Conservation (phyloP, 2,329 filamentous ascomycete species). For the Ascocoryne sarcoides region DNA sequence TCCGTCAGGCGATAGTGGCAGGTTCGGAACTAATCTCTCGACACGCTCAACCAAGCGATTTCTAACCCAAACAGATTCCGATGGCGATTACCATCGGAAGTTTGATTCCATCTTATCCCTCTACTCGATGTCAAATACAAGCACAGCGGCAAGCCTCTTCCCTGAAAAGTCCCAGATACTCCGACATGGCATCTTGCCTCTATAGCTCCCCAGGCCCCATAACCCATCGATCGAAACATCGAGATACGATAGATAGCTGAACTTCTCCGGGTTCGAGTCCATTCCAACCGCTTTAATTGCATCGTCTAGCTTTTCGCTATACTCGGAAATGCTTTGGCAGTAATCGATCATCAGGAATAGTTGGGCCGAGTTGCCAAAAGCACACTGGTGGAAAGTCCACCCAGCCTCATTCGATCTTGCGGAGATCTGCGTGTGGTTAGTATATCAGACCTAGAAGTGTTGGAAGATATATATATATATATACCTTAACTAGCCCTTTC, state of each 20-base stretch:
- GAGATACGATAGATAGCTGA: conserved; percentile 11
- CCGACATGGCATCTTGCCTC: conserved; percentile 32
- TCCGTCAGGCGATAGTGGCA: too few relatives aligned
- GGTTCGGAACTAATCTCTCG: too few relatives aligned
- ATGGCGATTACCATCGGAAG: too few relatives aligned
- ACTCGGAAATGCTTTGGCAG: not conserved
- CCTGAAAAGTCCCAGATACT: conserved; percentile 35
- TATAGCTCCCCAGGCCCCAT: not conserved
- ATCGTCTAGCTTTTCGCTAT: conserved; percentile 1
- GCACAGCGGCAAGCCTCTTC: conserved; percentile 25
- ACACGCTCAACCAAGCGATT: not conserved
- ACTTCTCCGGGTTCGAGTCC: not conserved
- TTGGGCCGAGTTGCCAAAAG: conserved; percentile 3
- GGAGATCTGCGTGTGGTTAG: conserved; percentile 1
- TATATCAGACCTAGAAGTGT: not conserved
- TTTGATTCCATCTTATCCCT: too few relatives aligned
- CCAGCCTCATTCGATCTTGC: not conserved
- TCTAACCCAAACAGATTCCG: not conserved
- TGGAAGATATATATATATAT: not conserved
- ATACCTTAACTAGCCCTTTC: conserved; percentile 14
- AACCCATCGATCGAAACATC: conserved; percentile 9
- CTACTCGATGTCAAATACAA: conserved; percentile 7
- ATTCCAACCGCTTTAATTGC: conserved; percentile 4
- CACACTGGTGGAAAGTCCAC: conserved; percentile 12
- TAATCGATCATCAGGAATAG: conserved; percentile 9